phyloP scores from a whole-genome alignment of 495 filamentous ascomycete genomes.

The Oidiodendron maius region DNA sequence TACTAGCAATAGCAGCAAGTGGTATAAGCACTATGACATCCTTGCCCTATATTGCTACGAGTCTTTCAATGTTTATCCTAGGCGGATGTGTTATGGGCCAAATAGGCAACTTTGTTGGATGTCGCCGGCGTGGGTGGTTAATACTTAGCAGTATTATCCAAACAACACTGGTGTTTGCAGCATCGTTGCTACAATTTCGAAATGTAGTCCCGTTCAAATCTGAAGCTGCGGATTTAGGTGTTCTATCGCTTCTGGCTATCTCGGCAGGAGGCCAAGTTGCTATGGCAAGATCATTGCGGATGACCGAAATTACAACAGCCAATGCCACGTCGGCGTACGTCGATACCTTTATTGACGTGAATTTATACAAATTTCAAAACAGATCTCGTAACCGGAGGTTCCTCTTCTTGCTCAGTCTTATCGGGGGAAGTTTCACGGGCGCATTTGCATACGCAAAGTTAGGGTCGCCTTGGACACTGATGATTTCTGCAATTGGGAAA shows the following conservation, averaged over 20 bases:
- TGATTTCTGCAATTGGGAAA: constrained; percentile 39
- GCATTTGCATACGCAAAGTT: constrained; percentile 37
- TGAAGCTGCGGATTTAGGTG: constrained; percentile 32
- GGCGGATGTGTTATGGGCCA: constrained; percentile 50
- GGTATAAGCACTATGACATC: constrained; percentile 41
- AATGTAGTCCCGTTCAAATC: constrained; percentile 23
- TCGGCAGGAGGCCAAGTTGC: constrained; percentile 55
- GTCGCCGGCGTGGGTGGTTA: constrained; percentile 43
- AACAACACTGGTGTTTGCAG: constrained; percentile 45
- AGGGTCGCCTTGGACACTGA: constrained; percentile 35
- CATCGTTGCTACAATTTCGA: constrained; percentile 40
- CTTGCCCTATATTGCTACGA: constrained; percentile 44
- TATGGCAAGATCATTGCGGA: constrained; percentile 42
- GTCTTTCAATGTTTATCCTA: constrained; percentile 48
- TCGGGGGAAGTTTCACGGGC: constrained; percentile 46
- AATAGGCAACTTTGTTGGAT: constrained; percentile 43
- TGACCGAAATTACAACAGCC: constrained; percentile 58
- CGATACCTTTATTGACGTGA: constrained; percentile 48
- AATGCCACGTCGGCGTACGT: constrained; percentile 62
- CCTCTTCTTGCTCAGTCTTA: constrained; percentile 42
- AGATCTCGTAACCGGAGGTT: constrained; percentile 43
- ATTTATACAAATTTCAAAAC: constrained; percentile 37
- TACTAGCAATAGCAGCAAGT: constrained; percentile 46
- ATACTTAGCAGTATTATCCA: constrained; percentile 47
- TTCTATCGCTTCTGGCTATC: constrained; percentile 47